Evolutionary conservation across 2,329 filamentous ascomycete species (phyloP).

Genomic region (Cylindrodendrum hubeiense): DNA sequence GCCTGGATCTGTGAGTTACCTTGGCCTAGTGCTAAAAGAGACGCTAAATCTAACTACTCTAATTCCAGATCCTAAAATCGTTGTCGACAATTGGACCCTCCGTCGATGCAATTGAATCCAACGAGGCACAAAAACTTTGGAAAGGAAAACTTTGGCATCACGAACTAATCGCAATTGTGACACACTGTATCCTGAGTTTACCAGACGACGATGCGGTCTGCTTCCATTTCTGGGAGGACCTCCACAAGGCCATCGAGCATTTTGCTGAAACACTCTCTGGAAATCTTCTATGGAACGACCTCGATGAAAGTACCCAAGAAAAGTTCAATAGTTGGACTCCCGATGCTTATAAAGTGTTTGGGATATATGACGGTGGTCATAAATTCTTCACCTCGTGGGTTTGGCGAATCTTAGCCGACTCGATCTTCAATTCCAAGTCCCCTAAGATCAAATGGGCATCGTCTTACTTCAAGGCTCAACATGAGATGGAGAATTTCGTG

Average conservation of each 20-base stretch:
- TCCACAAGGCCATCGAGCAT: too few species aligned
- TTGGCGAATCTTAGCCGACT: background rate
- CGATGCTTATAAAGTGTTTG: background rate
- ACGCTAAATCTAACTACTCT: background rate
- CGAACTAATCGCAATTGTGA: too few species aligned
- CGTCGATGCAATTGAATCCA: background rate
- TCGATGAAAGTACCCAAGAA: background rate
- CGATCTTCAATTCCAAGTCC: background rate
- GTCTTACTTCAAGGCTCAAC: background rate
- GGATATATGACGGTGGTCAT: background rate
- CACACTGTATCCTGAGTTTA: too few species aligned
- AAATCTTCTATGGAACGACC: background rate
- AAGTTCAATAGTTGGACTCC: background rate
- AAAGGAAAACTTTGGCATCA: too few species aligned
- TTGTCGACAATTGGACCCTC: background rate
- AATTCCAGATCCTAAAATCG: background rate
- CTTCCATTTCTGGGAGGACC: fast-evolving
- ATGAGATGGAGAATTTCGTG: background rate
- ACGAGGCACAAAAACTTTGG: too few species aligned
- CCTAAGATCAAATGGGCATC: background rate
- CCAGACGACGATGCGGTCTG: too few species aligned
- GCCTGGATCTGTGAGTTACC: background rate
- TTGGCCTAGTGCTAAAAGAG: background rate
- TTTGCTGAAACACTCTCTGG: too few species aligned
- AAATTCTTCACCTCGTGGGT: background rate